A percentile compares a stretch with the other conserved stretches of the same genome.
Conservation (phyloP, 1,139 yeast genomes). For the Geotrichum klebahnii region DNA sequence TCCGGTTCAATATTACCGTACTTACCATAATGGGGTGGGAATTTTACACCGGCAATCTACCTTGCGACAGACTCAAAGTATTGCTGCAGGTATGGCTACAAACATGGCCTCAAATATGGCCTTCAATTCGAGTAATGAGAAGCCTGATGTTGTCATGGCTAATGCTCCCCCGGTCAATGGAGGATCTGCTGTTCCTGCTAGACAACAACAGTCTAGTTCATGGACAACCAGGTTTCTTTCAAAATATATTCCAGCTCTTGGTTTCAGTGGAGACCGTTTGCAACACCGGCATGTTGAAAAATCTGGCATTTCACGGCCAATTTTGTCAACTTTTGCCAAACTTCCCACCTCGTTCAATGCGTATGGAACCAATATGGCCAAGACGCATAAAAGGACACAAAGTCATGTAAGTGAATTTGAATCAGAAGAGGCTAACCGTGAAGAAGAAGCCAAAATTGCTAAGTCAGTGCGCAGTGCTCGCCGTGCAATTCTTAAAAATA, state of each 20-base stretch:
- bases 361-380: constrained; percentile 9
- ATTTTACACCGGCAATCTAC: constrained; percentile 15
- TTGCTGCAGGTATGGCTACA: not conserved
- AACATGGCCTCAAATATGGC: too few relatives aligned
- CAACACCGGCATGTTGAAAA: constrained; percentile 12
- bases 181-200: not conserved
- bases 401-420: constrained; percentile 6
- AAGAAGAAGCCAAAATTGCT: constrained; percentile 14
- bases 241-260: constrained; percentile 5
- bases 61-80: constrained; percentile 14
- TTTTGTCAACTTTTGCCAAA: constrained; percentile 12
- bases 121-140: not conserved
- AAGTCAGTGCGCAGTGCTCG: constrained; percentile 6
- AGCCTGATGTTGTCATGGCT: constrained; percentile 3
- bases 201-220: not conserved
- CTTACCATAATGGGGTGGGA: constrained; percentile 17
- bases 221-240: constrained; percentile 16
- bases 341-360: constrained; percentile 14
- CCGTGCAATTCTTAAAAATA: constrained; percentile 6
- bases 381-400: constrained; percentile 7
- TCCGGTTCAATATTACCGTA: constrained; percentile 17
- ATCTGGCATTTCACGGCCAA: constrained; percentile 15
- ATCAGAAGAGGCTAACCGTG: constrained; percentile 14
- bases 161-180: too few relatives aligned
- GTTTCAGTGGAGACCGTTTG: constrained; percentile 8